Percentiles rank a stretch among this genome's conserved stretches.
Conservation (phyloP, 1,284 basidiomycete species). For the Ustilago loliicola region DNA sequence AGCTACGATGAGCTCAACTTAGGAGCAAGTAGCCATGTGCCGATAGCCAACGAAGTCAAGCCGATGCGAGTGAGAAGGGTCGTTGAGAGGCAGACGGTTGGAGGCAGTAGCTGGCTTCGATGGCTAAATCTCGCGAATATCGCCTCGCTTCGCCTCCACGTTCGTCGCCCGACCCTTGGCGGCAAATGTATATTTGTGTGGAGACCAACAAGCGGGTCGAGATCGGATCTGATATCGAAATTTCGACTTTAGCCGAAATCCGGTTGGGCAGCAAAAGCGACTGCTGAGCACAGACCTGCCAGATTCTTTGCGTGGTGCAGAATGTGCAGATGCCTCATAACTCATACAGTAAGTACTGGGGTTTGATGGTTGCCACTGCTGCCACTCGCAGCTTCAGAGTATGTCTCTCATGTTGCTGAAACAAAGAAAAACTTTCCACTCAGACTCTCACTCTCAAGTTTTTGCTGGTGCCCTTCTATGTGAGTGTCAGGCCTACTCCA, state of each 20-base stretch:
- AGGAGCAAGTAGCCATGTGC: not conserved
- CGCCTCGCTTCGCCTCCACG: too few species aligned
- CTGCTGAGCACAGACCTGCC: not conserved
- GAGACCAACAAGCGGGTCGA: not conserved
- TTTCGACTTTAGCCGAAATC: not conserved
- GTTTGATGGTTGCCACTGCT: too few species aligned
- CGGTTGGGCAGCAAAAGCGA: not conserved
- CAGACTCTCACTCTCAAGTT: too few species aligned
- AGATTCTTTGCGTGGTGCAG: not conserved
- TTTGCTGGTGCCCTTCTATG: too few species aligned
- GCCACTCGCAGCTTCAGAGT: too few species aligned
- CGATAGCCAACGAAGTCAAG: not conserved
- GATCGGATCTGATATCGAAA: conserved; percentile 7
- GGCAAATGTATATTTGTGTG: not conserved
- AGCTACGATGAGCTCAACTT: not conserved
- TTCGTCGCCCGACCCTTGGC: too few species aligned
- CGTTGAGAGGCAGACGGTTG: not conserved
- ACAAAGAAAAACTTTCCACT: too few species aligned
- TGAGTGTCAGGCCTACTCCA: too few species aligned
- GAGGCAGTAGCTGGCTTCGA: not conserved
- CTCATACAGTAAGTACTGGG: too few species aligned
- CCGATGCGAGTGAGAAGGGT: not conserved
- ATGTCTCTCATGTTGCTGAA: too few species aligned
- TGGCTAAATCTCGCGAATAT: not conserved
- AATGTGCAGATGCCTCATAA: too few species aligned